Evolutionary conservation across 805 yeast species (phyloP).

Genomic region (Starmerella kuoi): DNA sequence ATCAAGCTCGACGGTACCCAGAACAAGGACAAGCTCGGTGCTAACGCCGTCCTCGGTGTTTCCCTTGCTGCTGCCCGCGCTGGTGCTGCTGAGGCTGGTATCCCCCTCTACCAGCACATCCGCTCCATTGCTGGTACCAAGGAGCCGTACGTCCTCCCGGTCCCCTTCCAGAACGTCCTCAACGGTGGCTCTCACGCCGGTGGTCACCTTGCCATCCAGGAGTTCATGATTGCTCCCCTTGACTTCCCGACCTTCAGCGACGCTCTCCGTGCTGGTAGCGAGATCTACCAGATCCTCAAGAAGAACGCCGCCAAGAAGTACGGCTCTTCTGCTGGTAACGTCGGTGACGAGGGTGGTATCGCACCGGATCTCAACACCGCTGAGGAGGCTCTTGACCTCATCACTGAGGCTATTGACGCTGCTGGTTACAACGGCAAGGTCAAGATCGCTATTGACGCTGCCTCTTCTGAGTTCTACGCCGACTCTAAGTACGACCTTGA

Average conservation of each 20-base stretch:
- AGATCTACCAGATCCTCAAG: constrained; percentile 95
- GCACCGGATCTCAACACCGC: constrained; percentile 95
- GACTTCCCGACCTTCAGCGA: constrained; percentile 84
- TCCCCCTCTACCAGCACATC: constrained; percentile 88
- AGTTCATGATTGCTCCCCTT: constrained; percentile 97
- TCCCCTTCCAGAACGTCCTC: constrained; percentile 95
- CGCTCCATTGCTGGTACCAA: constrained; percentile 66
- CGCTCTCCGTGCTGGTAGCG: constrained; percentile 93
- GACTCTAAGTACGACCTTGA: constrained; percentile 96
- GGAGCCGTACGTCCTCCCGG: constrained; percentile 87
- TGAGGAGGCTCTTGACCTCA: constrained; percentile 93
- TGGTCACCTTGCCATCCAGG: constrained; percentile 98
- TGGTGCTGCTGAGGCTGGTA: constrained; percentile 90
- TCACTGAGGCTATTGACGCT: constrained; percentile 71
- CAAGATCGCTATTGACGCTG: constrained; percentile 88
- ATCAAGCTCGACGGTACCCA: constrained; percentile 86
- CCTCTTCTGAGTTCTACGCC: constrained; percentile 94
- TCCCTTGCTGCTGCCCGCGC: constrained; percentile 96
- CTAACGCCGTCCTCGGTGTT: constrained; percentile 97
- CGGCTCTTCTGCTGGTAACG: constrained; percentile 98
- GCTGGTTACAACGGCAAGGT: constrained; percentile 95
- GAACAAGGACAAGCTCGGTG: constrained; percentile 95
- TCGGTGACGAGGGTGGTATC: constrained; percentile 99
- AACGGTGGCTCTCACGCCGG: constrained; percentile 99
- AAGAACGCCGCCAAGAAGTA: constrained; percentile 83